Conservation (phyloP, 345 rosid genomes). For the Pistacia vera region DNA sequence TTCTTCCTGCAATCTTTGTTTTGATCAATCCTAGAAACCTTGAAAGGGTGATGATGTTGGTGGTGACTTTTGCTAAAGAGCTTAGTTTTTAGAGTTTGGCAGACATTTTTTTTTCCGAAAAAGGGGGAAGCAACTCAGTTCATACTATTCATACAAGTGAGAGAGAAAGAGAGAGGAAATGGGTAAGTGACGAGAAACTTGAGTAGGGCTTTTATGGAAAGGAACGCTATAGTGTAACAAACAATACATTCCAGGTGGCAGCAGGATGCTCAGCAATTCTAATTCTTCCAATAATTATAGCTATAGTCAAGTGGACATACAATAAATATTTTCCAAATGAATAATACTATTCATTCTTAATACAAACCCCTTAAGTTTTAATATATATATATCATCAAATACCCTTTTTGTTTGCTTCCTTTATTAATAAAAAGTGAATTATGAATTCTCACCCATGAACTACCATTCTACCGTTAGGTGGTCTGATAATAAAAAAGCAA, state of each 20-base stretch:
- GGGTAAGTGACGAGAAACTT: neutral
- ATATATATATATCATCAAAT: too few species aligned
- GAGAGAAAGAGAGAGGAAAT: slow-evolving; percentile 8
- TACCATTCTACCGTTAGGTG: too few species aligned
- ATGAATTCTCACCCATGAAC: too few species aligned
- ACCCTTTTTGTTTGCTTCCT: too few species aligned
- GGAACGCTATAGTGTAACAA: neutral
- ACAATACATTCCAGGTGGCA: neutral
- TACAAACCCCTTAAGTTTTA: too few species aligned
- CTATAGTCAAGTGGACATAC: neutral
- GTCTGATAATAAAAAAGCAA: too few species aligned
- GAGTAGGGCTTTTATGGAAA: slow-evolving; percentile 28
- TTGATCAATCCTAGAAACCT: slow-evolving; percentile 40
- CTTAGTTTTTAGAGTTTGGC: slow-evolving; percentile 15
- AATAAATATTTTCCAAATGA: too few species aligned
- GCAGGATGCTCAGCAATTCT: neutral
- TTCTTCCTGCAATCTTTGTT: neutral
- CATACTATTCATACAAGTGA: slow-evolving; percentile 3
- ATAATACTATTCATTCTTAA: too few species aligned
- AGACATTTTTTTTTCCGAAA: slow-evolving; percentile 21
- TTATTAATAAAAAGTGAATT: too few species aligned
- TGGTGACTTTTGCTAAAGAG: slow-evolving; percentile 16
- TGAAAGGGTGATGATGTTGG: slow-evolving; percentile 36
- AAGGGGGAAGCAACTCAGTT: slow-evolving; percentile 30
- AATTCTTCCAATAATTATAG: neutral